Evolutionary conservation across 169 alveolate species (phyloP), one percentile per base, ranked within the genome.

Genomic region (Besnoitia besnoiti): DNA sequence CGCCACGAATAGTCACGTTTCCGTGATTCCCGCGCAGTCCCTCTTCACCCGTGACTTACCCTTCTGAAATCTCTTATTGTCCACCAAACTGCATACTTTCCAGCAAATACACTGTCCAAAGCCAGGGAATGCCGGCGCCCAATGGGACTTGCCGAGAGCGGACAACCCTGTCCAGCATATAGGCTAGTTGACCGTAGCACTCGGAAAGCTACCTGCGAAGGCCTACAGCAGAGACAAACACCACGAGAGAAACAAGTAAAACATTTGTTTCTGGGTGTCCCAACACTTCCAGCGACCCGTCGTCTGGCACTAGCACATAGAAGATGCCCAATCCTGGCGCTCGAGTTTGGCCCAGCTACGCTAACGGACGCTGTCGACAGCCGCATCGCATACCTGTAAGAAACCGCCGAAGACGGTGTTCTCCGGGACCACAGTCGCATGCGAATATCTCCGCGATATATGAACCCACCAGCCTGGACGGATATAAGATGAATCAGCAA

Each of bases 11-110:
- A n/a, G n/a, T n/a, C n/a, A n/a, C n/a, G n/a, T n/a, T n/a, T n/a
- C n/a, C n/a, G n/a, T n/a, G n/a, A n/a, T n/a, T n/a, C n/a, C n/a
- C n/a, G n/a, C n/a, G n/a, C n/a, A n/a, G n/a, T n/a, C n/a, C n/a
- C n/a, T n/a, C n/a, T n/a, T n/a, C n/a, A n/a, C n/a, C n/a, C n/a
- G n/a, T n/a, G 47, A n/a, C 47, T 37, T 46, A 89, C 92, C 44
- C 92, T 27, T 46, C 79, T 75, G 77, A 89, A 89, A n/a, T 89
- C 92, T 12, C 80, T 46, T 21, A 89, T 89, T 8, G 92, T 89
- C 92, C 92, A 89, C 73, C 16, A 24, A 10, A 73, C 92, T 5
- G 80, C 42, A 40, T 61, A 89, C 40, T 89, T 82, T 5, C 92
- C 92, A 30, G 67, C 80, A 37, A 89, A 89, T 10, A 89, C 59